Conservation (phyloP, 139 green algal genomes). For the Desmodesmus armatus region DNA sequence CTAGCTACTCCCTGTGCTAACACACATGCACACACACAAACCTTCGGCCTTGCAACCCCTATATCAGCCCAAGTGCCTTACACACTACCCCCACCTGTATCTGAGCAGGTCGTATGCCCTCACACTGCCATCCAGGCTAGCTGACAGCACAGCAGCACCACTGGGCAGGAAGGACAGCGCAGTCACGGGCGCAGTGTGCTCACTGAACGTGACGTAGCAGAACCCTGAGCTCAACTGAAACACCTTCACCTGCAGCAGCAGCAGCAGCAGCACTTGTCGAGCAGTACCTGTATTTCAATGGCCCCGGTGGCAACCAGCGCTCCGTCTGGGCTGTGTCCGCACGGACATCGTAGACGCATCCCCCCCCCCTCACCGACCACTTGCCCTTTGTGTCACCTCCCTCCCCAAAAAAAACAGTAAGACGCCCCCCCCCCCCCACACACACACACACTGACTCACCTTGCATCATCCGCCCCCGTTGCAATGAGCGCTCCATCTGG, state of each 20-base stretch:
- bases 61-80: not conserved
- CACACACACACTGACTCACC: too few species aligned
- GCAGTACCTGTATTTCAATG: not conserved
- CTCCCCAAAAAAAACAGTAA: too few species aligned
- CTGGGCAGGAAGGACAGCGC: constrained; percentile 80
- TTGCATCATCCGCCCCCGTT: not conserved
- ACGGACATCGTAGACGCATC: too few species aligned
- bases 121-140: constrained; percentile 93
- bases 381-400: too few species aligned
- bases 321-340: too few species aligned
- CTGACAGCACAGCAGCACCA: constrained; percentile 74
- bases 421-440: too few species aligned
- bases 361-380: too few species aligned
- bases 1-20: too few species aligned
- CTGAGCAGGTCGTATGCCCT: constrained; percentile 93
- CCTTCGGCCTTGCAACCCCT: not conserved
- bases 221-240: constrained; percentile 84
- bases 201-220: constrained; percentile 95
- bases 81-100: constrained; percentile 56
- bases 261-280: not conserved
- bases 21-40: too few species aligned
- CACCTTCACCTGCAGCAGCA: constrained; percentile 83
- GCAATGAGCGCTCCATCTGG: too few species aligned
- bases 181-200: constrained; percentile 91
- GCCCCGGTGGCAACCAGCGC: too few species aligned